Evolutionary conservation across 2,329 filamentous ascomycete genomes (phyloP).

Genomic region (Apiospora sp.): DNA sequence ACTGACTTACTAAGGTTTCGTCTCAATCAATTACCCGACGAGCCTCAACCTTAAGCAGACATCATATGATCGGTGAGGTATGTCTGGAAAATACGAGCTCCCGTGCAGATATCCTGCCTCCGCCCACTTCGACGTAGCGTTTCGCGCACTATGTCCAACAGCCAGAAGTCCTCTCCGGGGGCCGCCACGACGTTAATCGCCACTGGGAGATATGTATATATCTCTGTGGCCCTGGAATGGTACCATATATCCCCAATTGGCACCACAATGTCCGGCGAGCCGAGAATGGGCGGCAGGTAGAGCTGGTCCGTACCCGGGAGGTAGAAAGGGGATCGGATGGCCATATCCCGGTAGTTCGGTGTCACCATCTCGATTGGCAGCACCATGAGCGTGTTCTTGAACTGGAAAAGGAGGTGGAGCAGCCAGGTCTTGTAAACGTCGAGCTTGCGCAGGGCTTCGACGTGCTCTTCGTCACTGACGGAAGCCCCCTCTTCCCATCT

Average conservation of each 20-base stretch:
- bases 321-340: not conserved
- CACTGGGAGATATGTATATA: slow-evolving; percentile 18
- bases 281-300: slow-evolving; percentile 22
- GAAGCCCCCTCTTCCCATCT: not conserved
- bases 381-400: not conserved
- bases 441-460: not conserved
- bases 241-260: slow-evolving; percentile 22
- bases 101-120: not conserved
- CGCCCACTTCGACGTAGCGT: not conserved
- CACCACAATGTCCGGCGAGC: slow-evolving; percentile 23
- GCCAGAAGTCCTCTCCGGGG: slow-evolving; percentile 24
- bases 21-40: not conserved
- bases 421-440: not conserved
- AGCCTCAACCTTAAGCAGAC: slow-evolving; percentile 12
- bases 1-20: not conserved
- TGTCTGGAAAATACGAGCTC: not conserved
- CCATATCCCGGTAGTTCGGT: slow-evolving; percentile 9
- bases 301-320: not conserved
- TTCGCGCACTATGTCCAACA: not conserved
- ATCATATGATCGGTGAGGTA: not conserved
- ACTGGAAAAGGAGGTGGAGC: not conserved
- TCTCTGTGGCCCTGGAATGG: slow-evolving; percentile 14
- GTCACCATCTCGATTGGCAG: not conserved
- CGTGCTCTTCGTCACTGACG: not conserved
- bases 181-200: slow-evolving; percentile 25